Evolutionary conservation across 2,329 filamentous ascomycete genomes (phyloP), one percentile per base, ranked within the genome.

Genomic region (Cercospora berteroae): DNA sequence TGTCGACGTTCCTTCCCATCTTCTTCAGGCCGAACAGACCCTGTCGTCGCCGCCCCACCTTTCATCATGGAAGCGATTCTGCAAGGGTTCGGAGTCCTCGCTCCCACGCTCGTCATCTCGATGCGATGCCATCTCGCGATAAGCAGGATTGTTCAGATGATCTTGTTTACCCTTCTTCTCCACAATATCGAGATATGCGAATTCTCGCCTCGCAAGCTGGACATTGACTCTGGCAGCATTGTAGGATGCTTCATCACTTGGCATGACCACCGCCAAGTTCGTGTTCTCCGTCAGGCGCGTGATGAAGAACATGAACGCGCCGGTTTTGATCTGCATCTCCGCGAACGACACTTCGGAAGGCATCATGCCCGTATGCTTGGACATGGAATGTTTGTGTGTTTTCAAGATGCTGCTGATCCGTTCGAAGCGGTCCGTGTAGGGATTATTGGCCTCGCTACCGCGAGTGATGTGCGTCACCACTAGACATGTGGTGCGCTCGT

Each of bases 281-380:
- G 95, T 99, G 80, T 99, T 99, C 63, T 95, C 96, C 2, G 95
- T 99, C 73, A 99, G 93, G 73, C 96, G 92, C 71, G 93, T 92
- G 71, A 97, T 92, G 78, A 98, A 97, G 79, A 97, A 90, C 80
- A 93, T 96, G 82, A 98, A 98, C 67, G 87, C 86, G 55, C 87
- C 83, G 64, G 90, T 89, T 79, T 93, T 94, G 80, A 94, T 88
- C 79, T 93, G 90, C 82, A 94, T 90, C 74, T 92, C 85, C 57
- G 88, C 88, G 74, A 94, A 94, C 79, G 93, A 91, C 79, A 93
- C 91, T 4, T 90, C 89, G 71, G 91, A 91, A 63, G 91, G 89
- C n/a, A 91, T 90, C 27, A 90, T 91, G 59, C 90, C 90, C 1
- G 90, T 93, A 79, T 91, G 93, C 73, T 90, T 88, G 76, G 83